Base-by-base conservation (phyloP, 805 yeast genomes). In the Yamadazyma ubonensis region DNA sequence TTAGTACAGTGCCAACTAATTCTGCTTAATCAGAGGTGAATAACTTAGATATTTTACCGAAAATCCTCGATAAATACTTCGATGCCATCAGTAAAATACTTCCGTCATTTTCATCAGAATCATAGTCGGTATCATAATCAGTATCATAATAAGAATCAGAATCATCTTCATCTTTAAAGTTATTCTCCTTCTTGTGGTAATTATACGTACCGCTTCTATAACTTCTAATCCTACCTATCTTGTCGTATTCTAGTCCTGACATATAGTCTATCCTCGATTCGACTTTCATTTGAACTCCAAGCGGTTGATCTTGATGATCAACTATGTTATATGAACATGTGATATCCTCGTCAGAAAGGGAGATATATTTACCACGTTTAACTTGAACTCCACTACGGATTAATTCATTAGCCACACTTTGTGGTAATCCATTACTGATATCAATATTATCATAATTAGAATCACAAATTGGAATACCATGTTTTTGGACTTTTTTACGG, bases 331-430 rank as follows among this genome's bases (percentile, higher is more conserved):
- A 72, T 5, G 62, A 63, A 1, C 78, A 64, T 7, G 46, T 45
- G 40, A 79, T 50, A 29, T 79, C 81, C 0, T 59, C 52, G 6
- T 64, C 68, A 2, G 61, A 43, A 6, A 83, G 53, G 3, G 63
- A 51, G 6, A 81, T 73, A 52, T 58, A 81, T 42, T 60, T 59
- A 0, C 91, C 91, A 33, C 54, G 59, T 7, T 58, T 52, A 0
- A 63, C 67, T 6, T 63, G 55, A 4, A 76, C 81, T 0, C 87
- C 86, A 7, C 52, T 54, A 20, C 63, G 61, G 29, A 82, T 70
- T 36, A 81, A 54, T 0, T 61, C 63, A 4, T 59, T 55, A 0
- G 76, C 78, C 20, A 64, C 38, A 3, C 63, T 67, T 30, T 49
- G 43, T 11, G 83, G 83, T n/a, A 76, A 49, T 0, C 75, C 73